These are phyloP conservation scores for Calonectria hawksworthii DNA, from an alignment of 2,329 filamentous ascomycete genomes.

Conservation along the genomic window DNA sequence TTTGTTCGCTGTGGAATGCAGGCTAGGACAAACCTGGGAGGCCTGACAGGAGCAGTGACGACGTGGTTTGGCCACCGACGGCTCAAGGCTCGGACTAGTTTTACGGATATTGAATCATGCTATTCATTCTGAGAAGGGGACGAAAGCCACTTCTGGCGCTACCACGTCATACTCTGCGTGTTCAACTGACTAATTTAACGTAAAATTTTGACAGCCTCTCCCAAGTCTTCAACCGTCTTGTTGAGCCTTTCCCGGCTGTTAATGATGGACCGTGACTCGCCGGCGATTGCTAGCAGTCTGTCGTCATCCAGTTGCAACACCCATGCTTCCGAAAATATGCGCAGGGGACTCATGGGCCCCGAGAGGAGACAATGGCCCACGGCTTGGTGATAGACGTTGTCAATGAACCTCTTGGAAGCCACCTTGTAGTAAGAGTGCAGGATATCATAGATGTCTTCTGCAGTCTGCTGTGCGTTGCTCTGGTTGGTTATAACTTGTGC, in stretches of 20 bases:
- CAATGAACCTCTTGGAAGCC: constrained; percentile 70
- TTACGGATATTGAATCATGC: neutral
- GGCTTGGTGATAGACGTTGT: constrained; percentile 58
- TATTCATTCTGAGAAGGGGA: neutral
- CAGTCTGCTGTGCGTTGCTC: neutral
- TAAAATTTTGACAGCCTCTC: neutral
- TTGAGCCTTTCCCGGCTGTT: neutral
- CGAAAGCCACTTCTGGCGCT: neutral
- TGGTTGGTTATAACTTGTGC: neutral
- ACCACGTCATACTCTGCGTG: neutral
- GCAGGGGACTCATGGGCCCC: neutral
- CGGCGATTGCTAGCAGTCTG: neutral
- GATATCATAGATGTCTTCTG: constrained; percentile 67
- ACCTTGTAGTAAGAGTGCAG: constrained; percentile 74
- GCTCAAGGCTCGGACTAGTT: neutral
- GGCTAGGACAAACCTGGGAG: neutral
- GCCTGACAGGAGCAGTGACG: neutral
- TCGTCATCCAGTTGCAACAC: neutral
- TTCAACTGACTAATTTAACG: neutral
- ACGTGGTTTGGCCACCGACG: neutral
- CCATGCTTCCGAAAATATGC: neutral
- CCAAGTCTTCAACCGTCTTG: neutral
- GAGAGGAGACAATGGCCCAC: neutral
- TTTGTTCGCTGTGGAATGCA: neutral
- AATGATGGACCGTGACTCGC: neutral